Percentiles rank a stretch among this genome's conserved stretches.
These are phyloP conservation scores for Epichloe sibirici DNA, from an alignment of 2,329 filamentous ascomycete species.

Conservation along the genomic window DNA sequence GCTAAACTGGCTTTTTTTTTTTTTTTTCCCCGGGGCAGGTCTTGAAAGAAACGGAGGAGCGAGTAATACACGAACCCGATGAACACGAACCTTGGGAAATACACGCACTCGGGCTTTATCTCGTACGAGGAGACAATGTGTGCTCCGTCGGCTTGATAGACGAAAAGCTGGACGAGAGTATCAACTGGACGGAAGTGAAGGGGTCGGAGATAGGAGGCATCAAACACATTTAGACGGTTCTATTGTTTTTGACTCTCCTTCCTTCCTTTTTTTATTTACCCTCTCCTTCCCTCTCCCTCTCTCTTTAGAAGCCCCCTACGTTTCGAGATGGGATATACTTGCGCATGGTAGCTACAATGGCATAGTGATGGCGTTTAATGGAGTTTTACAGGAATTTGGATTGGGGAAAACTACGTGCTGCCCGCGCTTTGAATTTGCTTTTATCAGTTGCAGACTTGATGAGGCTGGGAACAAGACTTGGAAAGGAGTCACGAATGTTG, in stretches of 20 bases:
- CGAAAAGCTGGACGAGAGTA: constrained; percentile 75
- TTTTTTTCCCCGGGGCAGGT: constrained; percentile 37
- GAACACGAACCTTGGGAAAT: constrained; percentile 71
- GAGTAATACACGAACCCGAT: constrained; percentile 77
- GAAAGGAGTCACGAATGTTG: background rate
- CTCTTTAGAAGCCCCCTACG: background rate
- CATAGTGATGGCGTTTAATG: constrained; percentile 9
- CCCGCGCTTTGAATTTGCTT: background rate
- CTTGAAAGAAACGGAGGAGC: constrained; percentile 70
- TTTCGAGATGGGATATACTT: background rate
- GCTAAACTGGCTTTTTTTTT: too few relatives aligned
- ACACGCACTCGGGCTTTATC: constrained; percentile 75
- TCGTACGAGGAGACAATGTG: constrained; percentile 91
- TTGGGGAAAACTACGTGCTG: background rate
- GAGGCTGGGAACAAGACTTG: background rate
- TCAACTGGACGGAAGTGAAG: constrained; percentile 86
- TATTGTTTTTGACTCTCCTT: background rate
- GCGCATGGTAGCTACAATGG: background rate
- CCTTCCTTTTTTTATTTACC: background rate
- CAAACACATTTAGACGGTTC: constrained; percentile 48
- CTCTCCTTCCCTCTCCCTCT: background rate
- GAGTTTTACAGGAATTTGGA: background rate
- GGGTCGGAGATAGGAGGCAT: constrained; percentile 73
- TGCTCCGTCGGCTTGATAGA: constrained; percentile 83
- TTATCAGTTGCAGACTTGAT: background rate